Evolutionary conservation across 352 stramenopile species (phyloP).

Genomic region (Thalassiosira hispida): DNA sequence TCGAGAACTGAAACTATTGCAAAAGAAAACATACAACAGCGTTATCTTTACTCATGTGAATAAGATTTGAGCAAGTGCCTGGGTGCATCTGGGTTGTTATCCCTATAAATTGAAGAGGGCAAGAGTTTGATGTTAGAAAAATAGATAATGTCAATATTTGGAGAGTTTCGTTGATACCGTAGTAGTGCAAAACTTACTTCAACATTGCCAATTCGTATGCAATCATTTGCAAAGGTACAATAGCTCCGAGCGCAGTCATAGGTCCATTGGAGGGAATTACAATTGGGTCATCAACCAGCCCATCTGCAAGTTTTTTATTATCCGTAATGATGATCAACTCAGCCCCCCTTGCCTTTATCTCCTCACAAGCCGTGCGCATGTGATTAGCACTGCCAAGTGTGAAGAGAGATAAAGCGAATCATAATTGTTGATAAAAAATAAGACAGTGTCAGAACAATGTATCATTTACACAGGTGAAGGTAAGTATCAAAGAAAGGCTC

Average conservation of each 20-base stretch:
- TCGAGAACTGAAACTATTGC: too few relatives aligned
- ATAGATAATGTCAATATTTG: neutral
- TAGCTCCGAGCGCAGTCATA: slow-evolving; percentile 92
- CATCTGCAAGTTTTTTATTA: slow-evolving; percentile 92
- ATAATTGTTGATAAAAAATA: too few relatives aligned
- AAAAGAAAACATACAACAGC: neutral
- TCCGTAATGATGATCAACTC: slow-evolving; percentile 97
- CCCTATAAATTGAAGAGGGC: slow-evolving; percentile 46
- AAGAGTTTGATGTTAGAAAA: slow-evolving; percentile 3
- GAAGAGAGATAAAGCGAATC: slow-evolving; percentile 86
- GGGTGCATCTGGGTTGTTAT: slow-evolving; percentile 96
- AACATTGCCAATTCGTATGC: slow-evolving; percentile 95
- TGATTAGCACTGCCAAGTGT: too few relatives aligned
- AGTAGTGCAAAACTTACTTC: slow-evolving; percentile 67
- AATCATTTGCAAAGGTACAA: slow-evolving; percentile 95
- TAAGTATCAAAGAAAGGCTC: too few relatives aligned
- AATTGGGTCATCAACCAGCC: slow-evolving; percentile 90
- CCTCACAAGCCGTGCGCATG: slow-evolving; percentile 92
- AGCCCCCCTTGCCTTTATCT: slow-evolving; percentile 93
- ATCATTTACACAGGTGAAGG: too few relatives aligned
- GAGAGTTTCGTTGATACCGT: neutral
- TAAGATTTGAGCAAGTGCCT: slow-evolving; percentile 96
- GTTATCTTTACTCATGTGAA: slow-evolving; percentile 89
- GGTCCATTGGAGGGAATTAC: slow-evolving; percentile 94
- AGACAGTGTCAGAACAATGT: too few relatives aligned